phyloP scores from a whole-genome alignment of 352 stramenopile genomes.

The Phytophthora multivora region DNA sequence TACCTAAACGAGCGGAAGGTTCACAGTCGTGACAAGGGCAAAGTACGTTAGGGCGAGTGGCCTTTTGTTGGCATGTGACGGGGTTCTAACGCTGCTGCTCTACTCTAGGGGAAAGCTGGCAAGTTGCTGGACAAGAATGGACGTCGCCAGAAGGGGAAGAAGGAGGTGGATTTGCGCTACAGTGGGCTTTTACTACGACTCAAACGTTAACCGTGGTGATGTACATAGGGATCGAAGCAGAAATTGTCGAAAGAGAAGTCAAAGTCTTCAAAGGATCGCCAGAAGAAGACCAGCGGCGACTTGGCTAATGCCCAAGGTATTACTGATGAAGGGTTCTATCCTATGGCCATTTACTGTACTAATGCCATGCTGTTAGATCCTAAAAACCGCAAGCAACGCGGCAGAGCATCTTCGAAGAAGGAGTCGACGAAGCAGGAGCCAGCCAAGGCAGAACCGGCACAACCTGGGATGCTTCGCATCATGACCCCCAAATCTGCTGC shows the following conservation, averaged over 20 bases:
- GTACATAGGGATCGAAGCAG: slow-evolving; percentile 28
- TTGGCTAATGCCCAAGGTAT: slow-evolving; percentile 25
- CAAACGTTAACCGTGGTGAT: slow-evolving; percentile 1
- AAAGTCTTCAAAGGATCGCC: slow-evolving; percentile 37
- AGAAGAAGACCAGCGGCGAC: slow-evolving; percentile 37
- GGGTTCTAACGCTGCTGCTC: slow-evolving; percentile 4
- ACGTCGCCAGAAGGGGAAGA: slow-evolving; percentile 51
- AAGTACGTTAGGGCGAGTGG: slow-evolving; percentile 38
- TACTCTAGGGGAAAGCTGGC: slow-evolving; percentile 41
- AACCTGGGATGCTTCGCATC: slow-evolving; percentile 59
- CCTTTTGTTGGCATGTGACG: background rate
- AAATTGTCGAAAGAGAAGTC: slow-evolving; percentile 48
- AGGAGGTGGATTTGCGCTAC: slow-evolving; percentile 34
- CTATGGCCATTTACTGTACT: background rate
- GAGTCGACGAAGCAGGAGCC: slow-evolving; percentile 40
- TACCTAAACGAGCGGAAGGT: slow-evolving; percentile 82
- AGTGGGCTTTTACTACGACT: background rate
- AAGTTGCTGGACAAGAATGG: slow-evolving; percentile 47
- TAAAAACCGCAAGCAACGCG: slow-evolving; percentile 55
- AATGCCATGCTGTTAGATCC: slow-evolving; percentile 7
- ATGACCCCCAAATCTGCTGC: slow-evolving; percentile 47
- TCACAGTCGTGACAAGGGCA: slow-evolving; percentile 68
- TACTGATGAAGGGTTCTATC: background rate
- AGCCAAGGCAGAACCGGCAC: slow-evolving; percentile 28
- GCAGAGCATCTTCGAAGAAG: slow-evolving; percentile 35